Conservation (phyloP, 1,284 basidiomycete species). For the Austroboletus rostrupii region DNA sequence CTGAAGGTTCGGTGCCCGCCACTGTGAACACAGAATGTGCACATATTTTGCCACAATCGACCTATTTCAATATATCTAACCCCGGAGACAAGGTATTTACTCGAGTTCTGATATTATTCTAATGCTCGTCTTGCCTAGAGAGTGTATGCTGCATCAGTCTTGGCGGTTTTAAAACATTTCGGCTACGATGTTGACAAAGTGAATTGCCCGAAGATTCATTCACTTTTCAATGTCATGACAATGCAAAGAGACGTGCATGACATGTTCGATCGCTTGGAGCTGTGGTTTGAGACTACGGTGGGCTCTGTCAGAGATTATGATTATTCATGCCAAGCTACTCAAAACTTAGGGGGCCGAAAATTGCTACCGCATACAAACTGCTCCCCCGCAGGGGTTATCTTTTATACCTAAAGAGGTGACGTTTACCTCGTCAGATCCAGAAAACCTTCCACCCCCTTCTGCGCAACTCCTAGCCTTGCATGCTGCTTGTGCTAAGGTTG, state of each 20-base stretch:
- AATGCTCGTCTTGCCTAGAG: slow-evolving; percentile 3
- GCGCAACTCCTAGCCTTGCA: neutral
- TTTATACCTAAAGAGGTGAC: no score
- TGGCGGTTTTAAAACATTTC: slow-evolving; percentile 1
- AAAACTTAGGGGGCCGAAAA: no score
- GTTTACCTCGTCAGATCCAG: neutral
- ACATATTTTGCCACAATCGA: neutral
- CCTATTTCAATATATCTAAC: neutral
- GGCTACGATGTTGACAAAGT: neutral
- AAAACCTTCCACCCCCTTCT: neutral
- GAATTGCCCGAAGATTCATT: slow-evolving; percentile 4
- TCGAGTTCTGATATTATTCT: neutral
- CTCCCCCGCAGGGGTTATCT: no score
- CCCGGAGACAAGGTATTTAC: neutral
- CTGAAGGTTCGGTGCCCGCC: neutral
- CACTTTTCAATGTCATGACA: slow-evolving; percentile 7
- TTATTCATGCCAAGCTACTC: no score
- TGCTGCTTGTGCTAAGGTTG: neutral
- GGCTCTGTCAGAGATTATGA: neutral
- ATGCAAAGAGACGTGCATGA: neutral
- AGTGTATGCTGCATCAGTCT: neutral
- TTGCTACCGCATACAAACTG: no score
- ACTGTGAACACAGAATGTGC: neutral
- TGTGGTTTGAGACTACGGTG: slow-evolving; percentile 5
- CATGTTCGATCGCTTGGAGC: neutral